These are phyloP conservation scores for Sisymbrium irio DNA, from an alignment of 345 rosid species.

Conservation along the genomic window DNA sequence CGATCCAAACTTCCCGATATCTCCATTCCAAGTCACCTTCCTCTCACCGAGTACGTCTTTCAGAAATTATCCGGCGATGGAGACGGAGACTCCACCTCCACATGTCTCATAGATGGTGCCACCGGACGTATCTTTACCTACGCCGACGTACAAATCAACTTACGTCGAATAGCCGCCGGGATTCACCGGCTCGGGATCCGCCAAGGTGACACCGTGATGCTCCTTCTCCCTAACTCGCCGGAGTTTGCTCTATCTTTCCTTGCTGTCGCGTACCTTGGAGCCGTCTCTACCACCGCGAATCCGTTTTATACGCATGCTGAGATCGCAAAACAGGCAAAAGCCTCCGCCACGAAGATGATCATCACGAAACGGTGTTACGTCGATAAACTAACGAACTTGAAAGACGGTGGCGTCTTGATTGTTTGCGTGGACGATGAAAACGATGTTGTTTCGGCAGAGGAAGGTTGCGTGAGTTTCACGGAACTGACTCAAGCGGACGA, in stretches of 20 bases:
- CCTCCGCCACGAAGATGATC: slow-evolving; percentile 53
- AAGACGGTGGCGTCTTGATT: slow-evolving; percentile 30
- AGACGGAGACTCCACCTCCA: background rate
- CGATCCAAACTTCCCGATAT: slow-evolving; percentile 90
- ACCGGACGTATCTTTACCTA: slow-evolving; percentile 58
- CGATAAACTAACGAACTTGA: slow-evolving; percentile 46
- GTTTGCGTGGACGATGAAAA: slow-evolving; percentile 22
- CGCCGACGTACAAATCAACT: slow-evolving; percentile 54
- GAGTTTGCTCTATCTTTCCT: slow-evolving; percentile 74
- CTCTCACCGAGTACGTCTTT: slow-evolving; percentile 66
- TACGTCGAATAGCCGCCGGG: slow-evolving; percentile 63
- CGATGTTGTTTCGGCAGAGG: slow-evolving; percentile 12
- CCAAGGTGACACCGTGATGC: slow-evolving; percentile 68
- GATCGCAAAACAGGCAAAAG: slow-evolving; percentile 60
- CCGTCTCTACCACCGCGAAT: slow-evolving; percentile 68
- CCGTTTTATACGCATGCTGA: slow-evolving; percentile 73
- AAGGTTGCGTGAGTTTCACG: slow-evolving; percentile 53
- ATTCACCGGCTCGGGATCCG: slow-evolving; percentile 52
- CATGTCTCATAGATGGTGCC: slow-evolving; percentile 66
- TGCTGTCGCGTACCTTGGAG: slow-evolving; percentile 65
- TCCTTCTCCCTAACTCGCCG: slow-evolving; percentile 64
- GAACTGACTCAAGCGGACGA: slow-evolving; percentile 49
- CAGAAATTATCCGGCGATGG: slow-evolving; percentile 53
- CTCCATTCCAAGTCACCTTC: slow-evolving; percentile 65
- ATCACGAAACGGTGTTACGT: slow-evolving; percentile 52